A percentile compares a stretch with the other conserved stretches of the same genome.
phyloP scores from a whole-genome alignment of 768 basidiomycete species.

The Trametes villosa region DNA sequence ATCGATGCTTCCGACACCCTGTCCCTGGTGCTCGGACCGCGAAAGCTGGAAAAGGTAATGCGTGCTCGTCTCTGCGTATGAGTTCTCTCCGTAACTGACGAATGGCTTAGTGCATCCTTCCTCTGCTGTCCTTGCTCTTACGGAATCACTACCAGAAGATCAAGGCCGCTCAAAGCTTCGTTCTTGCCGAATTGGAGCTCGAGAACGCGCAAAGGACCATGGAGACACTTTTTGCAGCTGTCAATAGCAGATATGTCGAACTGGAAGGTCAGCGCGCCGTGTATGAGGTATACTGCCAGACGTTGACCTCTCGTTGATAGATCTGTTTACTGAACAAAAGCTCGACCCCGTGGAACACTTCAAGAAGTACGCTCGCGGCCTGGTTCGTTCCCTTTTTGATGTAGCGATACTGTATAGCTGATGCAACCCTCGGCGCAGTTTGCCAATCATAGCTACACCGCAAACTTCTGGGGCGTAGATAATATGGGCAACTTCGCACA shows the following conservation, averaged over 20 bases:
- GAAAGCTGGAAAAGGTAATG: conserved; percentile 35
- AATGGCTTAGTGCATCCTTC: background rate
- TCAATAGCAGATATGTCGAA: background rate
- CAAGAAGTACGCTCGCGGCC: background rate
- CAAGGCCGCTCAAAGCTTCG: background rate
- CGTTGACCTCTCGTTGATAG: background rate
- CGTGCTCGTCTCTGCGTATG: background rate
- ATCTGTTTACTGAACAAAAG: background rate
- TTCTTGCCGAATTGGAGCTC: background rate
- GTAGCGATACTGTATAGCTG: background rate
- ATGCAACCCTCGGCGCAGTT: background rate
- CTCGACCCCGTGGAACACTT: background rate
- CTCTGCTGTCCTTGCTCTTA: conserved; percentile 1
- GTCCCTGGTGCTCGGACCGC: conserved; percentile 31
- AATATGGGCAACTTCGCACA: no score
- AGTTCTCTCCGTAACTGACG: background rate
- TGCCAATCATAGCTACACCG: background rate
- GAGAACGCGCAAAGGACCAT: background rate
- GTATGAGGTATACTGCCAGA: no score
- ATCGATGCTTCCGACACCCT: conserved; percentile 37
- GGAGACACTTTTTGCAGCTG: background rate
- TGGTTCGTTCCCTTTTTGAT: background rate
- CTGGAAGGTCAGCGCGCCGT: background rate
- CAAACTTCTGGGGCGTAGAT: no score
- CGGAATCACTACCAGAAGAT: conserved; percentile 5